Evolutionary conservation across 768 basidiomycete species (phyloP).

Genomic region (Russula earlei): DNA sequence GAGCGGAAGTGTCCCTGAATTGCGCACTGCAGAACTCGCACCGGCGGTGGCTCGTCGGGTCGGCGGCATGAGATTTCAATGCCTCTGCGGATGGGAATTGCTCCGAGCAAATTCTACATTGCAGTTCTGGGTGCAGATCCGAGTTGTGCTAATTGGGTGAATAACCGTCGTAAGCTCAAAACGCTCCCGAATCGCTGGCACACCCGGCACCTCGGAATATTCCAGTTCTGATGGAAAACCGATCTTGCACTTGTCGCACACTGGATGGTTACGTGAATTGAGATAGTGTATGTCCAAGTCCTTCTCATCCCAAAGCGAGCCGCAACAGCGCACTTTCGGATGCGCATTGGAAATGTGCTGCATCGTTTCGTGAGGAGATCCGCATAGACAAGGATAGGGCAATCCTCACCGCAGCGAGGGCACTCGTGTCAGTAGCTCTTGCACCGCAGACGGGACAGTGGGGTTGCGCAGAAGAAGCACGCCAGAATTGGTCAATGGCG

Average conservation of each 20-base stretch:
- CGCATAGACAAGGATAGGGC: not conserved
- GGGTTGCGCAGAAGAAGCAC: conserved; percentile 10
- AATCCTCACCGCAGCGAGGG: conserved; percentile 11
- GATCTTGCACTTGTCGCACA: conserved; percentile 4
- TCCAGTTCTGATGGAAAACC: conserved; percentile 11
- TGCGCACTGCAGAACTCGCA: conserved; percentile 17
- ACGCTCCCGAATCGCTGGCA: not conserved
- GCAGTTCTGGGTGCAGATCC: conserved; percentile 6
- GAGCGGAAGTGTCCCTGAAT: conserved; percentile 15
- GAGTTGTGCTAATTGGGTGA: conserved; percentile 9
- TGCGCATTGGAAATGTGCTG: conserved; percentile 14
- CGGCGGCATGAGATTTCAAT: not conserved
- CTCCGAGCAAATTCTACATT: conserved; percentile 6
- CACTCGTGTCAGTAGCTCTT: not conserved
- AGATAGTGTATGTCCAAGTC: conserved; percentile 16
- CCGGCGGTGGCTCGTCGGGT: conserved; percentile 7
- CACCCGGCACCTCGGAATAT: conserved; percentile 4
- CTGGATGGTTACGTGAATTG: conserved; percentile 13
- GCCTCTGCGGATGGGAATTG: conserved; percentile 11
- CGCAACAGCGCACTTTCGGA: conserved; percentile 16
- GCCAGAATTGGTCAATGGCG: conserved; percentile 18
- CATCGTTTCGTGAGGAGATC: not conserved
- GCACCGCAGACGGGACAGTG: conserved; percentile 11
- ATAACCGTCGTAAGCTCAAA: not conserved
- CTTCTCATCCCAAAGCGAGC: conserved; percentile 7